phyloP scores from a whole-genome alignment of 805 yeast genomes.

The Candida bentonensis region DNA sequence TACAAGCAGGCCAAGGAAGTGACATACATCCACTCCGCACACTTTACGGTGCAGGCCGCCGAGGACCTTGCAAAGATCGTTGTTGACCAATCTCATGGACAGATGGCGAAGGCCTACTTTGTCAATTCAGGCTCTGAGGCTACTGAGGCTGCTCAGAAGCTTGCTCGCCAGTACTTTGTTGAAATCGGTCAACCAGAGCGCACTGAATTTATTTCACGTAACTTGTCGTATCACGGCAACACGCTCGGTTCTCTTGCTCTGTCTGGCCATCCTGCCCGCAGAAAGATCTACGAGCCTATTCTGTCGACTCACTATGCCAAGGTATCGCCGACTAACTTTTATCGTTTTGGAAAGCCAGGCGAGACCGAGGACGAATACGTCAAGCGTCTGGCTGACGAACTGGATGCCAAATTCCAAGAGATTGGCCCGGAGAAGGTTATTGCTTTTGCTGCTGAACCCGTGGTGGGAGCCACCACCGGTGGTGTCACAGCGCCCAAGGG shows the following conservation, averaged over 20 bases:
- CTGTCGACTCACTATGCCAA: slow-evolving; percentile 6
- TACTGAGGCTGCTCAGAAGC: slow-evolving; percentile 48
- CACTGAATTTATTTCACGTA: slow-evolving; percentile 29
- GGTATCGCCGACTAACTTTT: slow-evolving; percentile 18
- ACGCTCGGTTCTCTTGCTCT: slow-evolving; percentile 33
- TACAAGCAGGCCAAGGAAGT: slow-evolving; percentile 23
- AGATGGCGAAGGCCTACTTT: slow-evolving; percentile 18
- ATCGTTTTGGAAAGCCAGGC: slow-evolving; percentile 19
- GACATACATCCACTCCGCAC: slow-evolving; percentile 26
- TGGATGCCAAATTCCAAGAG: slow-evolving; percentile 29
- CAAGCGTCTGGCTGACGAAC: slow-evolving; percentile 24
- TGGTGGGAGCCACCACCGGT: slow-evolving; percentile 35
- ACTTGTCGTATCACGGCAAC: slow-evolving; percentile 36
- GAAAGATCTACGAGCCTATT: slow-evolving; percentile 20
- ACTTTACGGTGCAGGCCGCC: slow-evolving; percentile 24
- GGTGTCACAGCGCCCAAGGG: slow-evolving; percentile 32
- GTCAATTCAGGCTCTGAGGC: slow-evolving; percentile 44
- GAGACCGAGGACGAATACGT: slow-evolving; percentile 29
- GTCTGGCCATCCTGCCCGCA: slow-evolving; percentile 23
- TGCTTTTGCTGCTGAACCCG: slow-evolving; percentile 32
- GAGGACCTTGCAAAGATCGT: slow-evolving; percentile 24
- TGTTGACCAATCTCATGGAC: not conserved
- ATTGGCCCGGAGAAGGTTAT: slow-evolving; percentile 32
- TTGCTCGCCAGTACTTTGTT: slow-evolving; percentile 33
- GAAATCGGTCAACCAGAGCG: slow-evolving; percentile 31